These are phyloP conservation scores for Fusarium falciforme DNA, from an alignment of 2,329 filamentous ascomycete genomes.

Conservation along the genomic window DNA sequence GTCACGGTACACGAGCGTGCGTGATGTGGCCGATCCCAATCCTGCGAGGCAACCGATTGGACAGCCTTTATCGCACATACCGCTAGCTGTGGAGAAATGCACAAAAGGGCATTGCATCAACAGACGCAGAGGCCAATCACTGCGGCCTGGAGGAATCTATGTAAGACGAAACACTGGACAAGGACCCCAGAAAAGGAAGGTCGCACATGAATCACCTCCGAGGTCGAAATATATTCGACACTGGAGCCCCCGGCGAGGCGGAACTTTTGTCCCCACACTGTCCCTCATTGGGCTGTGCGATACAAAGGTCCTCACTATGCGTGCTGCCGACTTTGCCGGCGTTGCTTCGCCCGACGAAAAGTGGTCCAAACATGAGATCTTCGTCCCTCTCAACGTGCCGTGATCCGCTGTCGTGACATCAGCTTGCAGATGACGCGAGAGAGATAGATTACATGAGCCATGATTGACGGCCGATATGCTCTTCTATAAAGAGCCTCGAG, in stretches of 20 bases:
- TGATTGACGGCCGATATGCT: neutral
- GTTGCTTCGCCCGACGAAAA: neutral
- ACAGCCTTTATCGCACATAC: neutral
- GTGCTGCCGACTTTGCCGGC: slow-evolving; percentile 27
- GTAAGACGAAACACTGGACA: neutral
- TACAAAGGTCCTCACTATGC: slow-evolving; percentile 1
- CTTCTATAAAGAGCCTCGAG: slow-evolving; percentile 13
- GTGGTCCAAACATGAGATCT: slow-evolving; percentile 3
- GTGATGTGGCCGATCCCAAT: neutral
- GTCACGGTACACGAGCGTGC: neutral
- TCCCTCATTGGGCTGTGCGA: slow-evolving; percentile 14
- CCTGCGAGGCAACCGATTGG: neutral
- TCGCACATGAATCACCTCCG: neutral
- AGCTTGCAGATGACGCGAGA: slow-evolving; percentile 6
- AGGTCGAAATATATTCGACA: slow-evolving; percentile 2
- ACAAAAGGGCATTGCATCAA: neutral
- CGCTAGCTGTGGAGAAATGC: neutral
- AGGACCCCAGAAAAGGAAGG: neutral
- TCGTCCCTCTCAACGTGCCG: slow-evolving; percentile 13
- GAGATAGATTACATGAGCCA: neutral
- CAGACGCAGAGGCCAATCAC: neutral
- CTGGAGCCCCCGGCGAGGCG: slow-evolving; percentile 2
- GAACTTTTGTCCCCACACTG: slow-evolving; percentile 31
- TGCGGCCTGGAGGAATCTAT: neutral
- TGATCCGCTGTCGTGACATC: slow-evolving; percentile 25